Evolutionary conservation across 164 flowering plant genomes (phyloP).

Genomic region (Taxillus chinensis): DNA sequence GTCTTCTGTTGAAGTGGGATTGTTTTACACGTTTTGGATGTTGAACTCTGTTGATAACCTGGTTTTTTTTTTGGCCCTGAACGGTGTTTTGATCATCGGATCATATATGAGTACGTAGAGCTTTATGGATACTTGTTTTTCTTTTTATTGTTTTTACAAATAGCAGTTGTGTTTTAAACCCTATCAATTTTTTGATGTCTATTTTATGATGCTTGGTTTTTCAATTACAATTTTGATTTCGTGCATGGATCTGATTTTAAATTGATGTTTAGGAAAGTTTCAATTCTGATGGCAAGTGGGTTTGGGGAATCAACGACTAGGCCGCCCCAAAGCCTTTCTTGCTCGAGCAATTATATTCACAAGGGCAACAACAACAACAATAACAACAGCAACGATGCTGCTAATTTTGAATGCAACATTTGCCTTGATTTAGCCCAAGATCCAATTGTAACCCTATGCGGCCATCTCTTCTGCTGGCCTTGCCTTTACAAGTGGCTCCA

Average conservation of each 20-base stretch:
- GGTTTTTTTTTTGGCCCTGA: too few species aligned
- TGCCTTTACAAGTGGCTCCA: conserved; percentile 59
- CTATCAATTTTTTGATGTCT: background rate
- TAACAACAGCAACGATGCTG: conserved; percentile 21
- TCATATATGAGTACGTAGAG: too few species aligned
- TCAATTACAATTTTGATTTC: background rate
- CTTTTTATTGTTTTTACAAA: background rate
- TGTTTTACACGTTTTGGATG: too few species aligned
- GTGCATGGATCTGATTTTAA: conserved; percentile 1
- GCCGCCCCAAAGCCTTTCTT: conserved; percentile 20
- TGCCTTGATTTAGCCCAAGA: conserved; percentile 67
- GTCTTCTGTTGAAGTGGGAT: too few species aligned
- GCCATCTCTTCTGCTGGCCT: conserved; percentile 71
- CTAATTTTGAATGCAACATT: conserved; percentile 57
- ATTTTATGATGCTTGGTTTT: background rate
- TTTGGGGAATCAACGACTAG: conserved; percentile 22
- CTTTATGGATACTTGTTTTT: too few species aligned
- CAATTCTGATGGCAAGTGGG: conserved; percentile 16
- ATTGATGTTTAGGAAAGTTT: conserved; percentile 1
- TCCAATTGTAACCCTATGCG: conserved; percentile 57
- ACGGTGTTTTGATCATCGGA: too few species aligned
- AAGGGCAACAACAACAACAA: conserved; percentile 5
- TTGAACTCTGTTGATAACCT: too few species aligned
- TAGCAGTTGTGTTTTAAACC: background rate
- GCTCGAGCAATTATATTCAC: conserved; percentile 11